Base-by-base conservation (phyloP, 2,329 filamentous ascomycete genomes). In the Dactylellina cionopaga region DNA sequence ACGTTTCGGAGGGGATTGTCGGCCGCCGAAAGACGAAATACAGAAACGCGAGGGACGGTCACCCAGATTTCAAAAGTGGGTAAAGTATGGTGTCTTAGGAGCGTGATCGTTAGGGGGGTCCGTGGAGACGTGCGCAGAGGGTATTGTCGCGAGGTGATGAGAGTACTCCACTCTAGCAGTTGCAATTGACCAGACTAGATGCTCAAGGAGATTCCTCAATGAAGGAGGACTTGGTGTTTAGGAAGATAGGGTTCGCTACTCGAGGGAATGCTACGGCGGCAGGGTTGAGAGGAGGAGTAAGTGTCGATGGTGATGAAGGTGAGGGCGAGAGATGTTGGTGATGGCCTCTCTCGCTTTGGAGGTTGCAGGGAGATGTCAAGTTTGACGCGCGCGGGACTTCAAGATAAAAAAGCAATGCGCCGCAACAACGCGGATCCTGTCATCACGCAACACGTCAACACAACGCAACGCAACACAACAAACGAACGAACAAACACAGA, bases 381-480 rank as follows among this genome's bases (percentile, higher is more conserved):
- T 71, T 71, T 71, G 66, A 71, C 58, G 58, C 66, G 66, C 56
- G 41, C 46, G 43, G 58, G 56, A 63, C 64, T 63, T 70, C 58
- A 49, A 71, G 49, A 66, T 66, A 66, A 71, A 63, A 71, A 71
- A 71, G 58, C 56, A 63, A 71, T 56, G 46, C 59, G 47, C 44
- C 29, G 27, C 47, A 55, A 64, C 59, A 69, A 52, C 55, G 41
- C 7, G 51, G 24, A 60, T 56, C 49, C 56, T 17, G 49, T 46
- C 41, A 27, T 33, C 35, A 41, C 51, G 17, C 58, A 63, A 51
- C 58, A 63, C 44, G 22, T 10, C 58, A 63, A 63, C 58, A 33
- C 65, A 63, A 22, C 56, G n/a, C 54, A 59, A 46, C 44, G 17
- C 63, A 68, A 69, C 55, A 55, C 47, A 41, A 11, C 49, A 6